phyloP scores from a whole-genome alignment of 1,284 basidiomycete genomes.

The Macrocybe sp. region DNA sequence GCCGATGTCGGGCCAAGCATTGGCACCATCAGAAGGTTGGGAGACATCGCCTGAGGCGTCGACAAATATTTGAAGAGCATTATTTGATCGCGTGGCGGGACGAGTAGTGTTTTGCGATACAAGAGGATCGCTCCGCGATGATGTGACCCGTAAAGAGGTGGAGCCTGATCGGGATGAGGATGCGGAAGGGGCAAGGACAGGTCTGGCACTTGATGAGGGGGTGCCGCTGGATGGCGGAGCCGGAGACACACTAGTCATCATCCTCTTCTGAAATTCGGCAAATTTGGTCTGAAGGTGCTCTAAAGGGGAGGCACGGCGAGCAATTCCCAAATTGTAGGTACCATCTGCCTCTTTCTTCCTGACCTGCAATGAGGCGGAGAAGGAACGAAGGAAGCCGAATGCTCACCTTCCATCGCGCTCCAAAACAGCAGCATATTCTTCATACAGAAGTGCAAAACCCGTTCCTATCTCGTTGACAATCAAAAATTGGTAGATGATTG shows the following conservation, averaged over 20 bases:
- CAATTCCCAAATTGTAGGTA: slow-evolving; percentile 83
- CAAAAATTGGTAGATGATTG: slow-evolving; percentile 80
- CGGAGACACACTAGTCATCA: slow-evolving; percentile 46
- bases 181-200: slow-evolving; percentile 16
- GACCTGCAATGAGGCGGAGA: slow-evolving; percentile 12
- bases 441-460: slow-evolving; percentile 78
- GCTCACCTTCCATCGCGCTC: slow-evolving; percentile 57
- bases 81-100: slow-evolving; percentile 39
- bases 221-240: slow-evolving; percentile 24
- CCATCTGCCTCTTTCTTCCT: slow-evolving; percentile 87
- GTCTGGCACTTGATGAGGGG: slow-evolving; percentile 22
- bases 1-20: slow-evolving; percentile 65
- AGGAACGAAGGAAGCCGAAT: slow-evolving; percentile 5
- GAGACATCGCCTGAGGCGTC: slow-evolving; percentile 54
- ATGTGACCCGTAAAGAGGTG: slow-evolving; percentile 16
- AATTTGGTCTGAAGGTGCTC: slow-evolving; percentile 74
- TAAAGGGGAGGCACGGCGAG: slow-evolving; percentile 68
- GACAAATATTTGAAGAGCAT: slow-evolving; percentile 63
- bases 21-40: slow-evolving; percentile 34
- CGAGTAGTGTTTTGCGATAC: slow-evolving; percentile 16
- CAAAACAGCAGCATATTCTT: slow-evolving; percentile 82
- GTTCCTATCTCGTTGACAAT: slow-evolving; percentile 90
- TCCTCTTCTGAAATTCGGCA: slow-evolving; percentile 78
- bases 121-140: slow-evolving; percentile 15
- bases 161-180: slow-evolving; percentile 18